Percentiles rank a stretch among this genome's conserved stretches.
phyloP scores from a whole-genome alignment of 2,329 filamentous ascomycete genomes.

The Sporothrix phasma region DNA sequence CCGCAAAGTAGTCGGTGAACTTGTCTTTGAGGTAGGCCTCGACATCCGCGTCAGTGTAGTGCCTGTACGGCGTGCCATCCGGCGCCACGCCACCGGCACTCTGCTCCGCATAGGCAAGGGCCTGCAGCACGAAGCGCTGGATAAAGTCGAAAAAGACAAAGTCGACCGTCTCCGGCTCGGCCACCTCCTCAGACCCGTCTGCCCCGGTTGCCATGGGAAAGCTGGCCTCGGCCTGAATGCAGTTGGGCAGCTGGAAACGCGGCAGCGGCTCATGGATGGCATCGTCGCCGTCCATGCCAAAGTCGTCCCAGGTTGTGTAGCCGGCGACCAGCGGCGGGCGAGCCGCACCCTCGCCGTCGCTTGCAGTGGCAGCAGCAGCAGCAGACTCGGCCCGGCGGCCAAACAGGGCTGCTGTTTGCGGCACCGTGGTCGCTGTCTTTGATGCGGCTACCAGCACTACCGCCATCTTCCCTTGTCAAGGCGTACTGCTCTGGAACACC shows the following conservation, averaged over 20 bases:
- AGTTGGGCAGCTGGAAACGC: constrained; percentile 74
- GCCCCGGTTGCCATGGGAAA: constrained; percentile 44
- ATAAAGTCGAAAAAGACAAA: constrained; percentile 89
- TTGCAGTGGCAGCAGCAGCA: constrained; percentile 26
- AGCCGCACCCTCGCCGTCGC: constrained; percentile 21
- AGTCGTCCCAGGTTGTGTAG: constrained; percentile 84
- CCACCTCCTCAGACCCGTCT: constrained; percentile 1
- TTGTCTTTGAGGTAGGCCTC: constrained; percentile 42
- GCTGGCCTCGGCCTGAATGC: constrained; percentile 58
- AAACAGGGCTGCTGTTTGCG: constrained; percentile 8
- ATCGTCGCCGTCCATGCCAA: constrained; percentile 78
- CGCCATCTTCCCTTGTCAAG: constrained; percentile 17
- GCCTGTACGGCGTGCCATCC: constrained; percentile 27
- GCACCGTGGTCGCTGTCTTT: not conserved
- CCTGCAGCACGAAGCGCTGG: constrained; percentile 67
- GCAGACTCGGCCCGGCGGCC: constrained; percentile 3
- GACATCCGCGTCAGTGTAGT: constrained; percentile 40
- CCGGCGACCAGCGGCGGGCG: constrained; percentile 47
- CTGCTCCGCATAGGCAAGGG: constrained; percentile 39
- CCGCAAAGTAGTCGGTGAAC: constrained; percentile 44
- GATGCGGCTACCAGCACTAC: not conserved
- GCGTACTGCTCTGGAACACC: constrained; percentile 39
- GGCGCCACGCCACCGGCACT: constrained; percentile 39
- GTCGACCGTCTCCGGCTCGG: constrained; percentile 63
- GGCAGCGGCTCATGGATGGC: constrained; percentile 67